Evolutionary conservation across 2,329 filamentous ascomycete species (phyloP), one percentile per base, ranked within the genome.

Genomic region (Hymenoscyphus fraxineus): DNA sequence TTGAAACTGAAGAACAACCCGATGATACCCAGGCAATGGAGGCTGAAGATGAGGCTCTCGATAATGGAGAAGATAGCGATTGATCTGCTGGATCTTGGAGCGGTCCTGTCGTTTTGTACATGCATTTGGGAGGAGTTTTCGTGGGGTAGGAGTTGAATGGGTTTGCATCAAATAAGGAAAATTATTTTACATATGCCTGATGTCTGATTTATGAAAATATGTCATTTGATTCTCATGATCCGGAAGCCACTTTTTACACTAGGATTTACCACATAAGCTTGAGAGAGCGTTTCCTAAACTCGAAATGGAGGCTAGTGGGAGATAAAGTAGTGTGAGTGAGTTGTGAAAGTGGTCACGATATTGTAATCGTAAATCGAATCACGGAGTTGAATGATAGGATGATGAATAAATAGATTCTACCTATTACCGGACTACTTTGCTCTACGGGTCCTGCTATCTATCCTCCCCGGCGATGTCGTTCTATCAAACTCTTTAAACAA

Each of bases 41-140:
- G 51, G 75, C 71, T 1, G 77, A 79, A 9, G 83, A 79, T 64
- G 88, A 89, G 68, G 87, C 85, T 13, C 75, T 88, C 65, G 86
- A 88, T 68, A 78, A 81, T 72, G 85, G 83, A 12, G 82, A 84
- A 60, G 85, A 88, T 64, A 73, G 72, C 41, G 72, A 73, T 63
- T 73, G 65, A 59, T 55, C 12, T 15, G 31, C 32, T 22, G 19
- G 47, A 39, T 15, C 58, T 16, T 35, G 44, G 22, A 51, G n/a
- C 7, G n/a, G 32, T 47, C 32, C 54, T 56, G 58, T 39, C 39
- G 31, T 13, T 22, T 59, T 12, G 32, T 15, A 35, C 58, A 39
- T 19, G 44, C 59, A 54, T 60, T 47, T 54, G 44, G 59, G 6
- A 54, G 22, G 59, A 54, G 41, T 54, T 61, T 38, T 32, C 16